A percentile compares a stretch with the other conserved stretches of the same genome.
These are phyloP conservation scores for Bipolaris cookei DNA, from an alignment of 2,329 filamentous ascomycete genomes.

Conservation along the genomic window DNA sequence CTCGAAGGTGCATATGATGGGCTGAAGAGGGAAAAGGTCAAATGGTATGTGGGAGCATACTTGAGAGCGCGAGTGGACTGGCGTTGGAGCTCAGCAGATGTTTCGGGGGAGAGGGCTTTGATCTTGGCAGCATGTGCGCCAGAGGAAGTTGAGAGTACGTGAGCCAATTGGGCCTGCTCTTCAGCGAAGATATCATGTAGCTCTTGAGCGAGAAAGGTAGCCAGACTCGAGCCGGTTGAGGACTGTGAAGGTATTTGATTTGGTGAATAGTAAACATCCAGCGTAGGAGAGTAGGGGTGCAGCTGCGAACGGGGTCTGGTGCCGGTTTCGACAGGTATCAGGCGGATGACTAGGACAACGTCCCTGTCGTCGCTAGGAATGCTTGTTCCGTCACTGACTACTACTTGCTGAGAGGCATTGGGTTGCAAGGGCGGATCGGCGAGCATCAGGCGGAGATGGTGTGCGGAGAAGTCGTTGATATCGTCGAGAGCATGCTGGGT, in stretches of 20 bases:
- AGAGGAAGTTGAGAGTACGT: slow-evolving; percentile 54
- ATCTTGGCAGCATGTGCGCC: slow-evolving; percentile 53
- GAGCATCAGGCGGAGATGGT: slow-evolving; percentile 77
- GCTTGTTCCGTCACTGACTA: slow-evolving; percentile 37
- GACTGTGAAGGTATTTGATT: slow-evolving; percentile 70
- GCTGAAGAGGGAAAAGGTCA: slow-evolving; percentile 95
- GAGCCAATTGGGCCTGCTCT: slow-evolving; percentile 79
- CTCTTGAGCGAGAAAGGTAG: slow-evolving; percentile 78
- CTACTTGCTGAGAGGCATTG: slow-evolving; percentile 43
- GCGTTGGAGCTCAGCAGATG: slow-evolving; percentile 61
- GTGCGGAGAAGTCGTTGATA: slow-evolving; percentile 82
- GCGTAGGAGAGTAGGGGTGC: slow-evolving; percentile 70
- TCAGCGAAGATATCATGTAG: slow-evolving; percentile 81
- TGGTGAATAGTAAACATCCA: slow-evolving; percentile 79
- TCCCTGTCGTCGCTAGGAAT: slow-evolving; percentile 51
- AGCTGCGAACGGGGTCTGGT: slow-evolving; percentile 65
- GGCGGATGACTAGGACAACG: slow-evolving; percentile 71
- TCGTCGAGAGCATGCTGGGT: slow-evolving; percentile 87
- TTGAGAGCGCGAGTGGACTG: slow-evolving; percentile 86
- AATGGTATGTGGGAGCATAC: slow-evolving; percentile 90
- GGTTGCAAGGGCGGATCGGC: slow-evolving; percentile 45
- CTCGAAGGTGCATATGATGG: slow-evolving; percentile 77
- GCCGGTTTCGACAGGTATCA: slow-evolving; percentile 66
- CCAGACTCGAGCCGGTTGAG: slow-evolving; percentile 74
- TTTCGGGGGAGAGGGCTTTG: slow-evolving; percentile 58